Evolutionary conservation across 2,329 filamentous ascomycete species (phyloP).

Genomic region (Sclerotinia trifoliorum): DNA sequence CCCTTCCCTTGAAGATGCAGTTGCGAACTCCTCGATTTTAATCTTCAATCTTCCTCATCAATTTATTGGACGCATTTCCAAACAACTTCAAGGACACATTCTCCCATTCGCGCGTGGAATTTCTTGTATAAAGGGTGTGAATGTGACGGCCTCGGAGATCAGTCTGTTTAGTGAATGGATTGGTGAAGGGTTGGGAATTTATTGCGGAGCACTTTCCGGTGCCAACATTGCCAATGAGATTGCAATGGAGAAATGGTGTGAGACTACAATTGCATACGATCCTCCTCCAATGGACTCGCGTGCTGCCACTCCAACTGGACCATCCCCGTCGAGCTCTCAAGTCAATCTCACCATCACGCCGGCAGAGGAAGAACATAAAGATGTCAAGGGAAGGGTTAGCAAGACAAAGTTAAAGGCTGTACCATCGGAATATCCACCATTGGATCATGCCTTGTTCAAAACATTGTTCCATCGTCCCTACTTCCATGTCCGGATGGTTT

Average conservation of each 20-base stretch:
- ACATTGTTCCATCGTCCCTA: constrained; percentile 92
- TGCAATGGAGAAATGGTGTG: constrained; percentile 91
- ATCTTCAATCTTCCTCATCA: constrained; percentile 97
- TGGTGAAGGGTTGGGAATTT: constrained; percentile 85
- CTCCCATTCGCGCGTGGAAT: constrained; percentile 89
- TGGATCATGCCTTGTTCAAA: constrained; percentile 81
- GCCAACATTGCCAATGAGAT: constrained; percentile 97
- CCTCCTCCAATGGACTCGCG: constrained; percentile 85
- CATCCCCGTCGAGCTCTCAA: constrained; percentile 49
- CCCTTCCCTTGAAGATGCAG: constrained; percentile 75
- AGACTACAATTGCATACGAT: constrained; percentile 95
- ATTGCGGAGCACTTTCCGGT: constrained; percentile 91
- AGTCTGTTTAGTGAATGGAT: constrained; percentile 94
- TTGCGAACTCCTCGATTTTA: constrained; percentile 80
- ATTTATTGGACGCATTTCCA: constrained; percentile 86
- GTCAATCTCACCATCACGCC: constrained; percentile 51
- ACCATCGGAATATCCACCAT: constrained; percentile 77
- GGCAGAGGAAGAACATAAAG: constrained; percentile 58
- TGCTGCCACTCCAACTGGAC: constrained; percentile 61
- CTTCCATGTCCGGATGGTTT: constrained; percentile 93
- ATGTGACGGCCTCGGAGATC: constrained; percentile 82
- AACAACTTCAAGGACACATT: constrained; percentile 82
- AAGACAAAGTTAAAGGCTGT: constrained; percentile 71
- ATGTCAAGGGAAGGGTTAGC: constrained; percentile 64
- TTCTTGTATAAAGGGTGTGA: constrained; percentile 97